Conservation (phyloP, 2,329 filamentous ascomycete genomes). For the Phyllosticta citriasiana region DNA sequence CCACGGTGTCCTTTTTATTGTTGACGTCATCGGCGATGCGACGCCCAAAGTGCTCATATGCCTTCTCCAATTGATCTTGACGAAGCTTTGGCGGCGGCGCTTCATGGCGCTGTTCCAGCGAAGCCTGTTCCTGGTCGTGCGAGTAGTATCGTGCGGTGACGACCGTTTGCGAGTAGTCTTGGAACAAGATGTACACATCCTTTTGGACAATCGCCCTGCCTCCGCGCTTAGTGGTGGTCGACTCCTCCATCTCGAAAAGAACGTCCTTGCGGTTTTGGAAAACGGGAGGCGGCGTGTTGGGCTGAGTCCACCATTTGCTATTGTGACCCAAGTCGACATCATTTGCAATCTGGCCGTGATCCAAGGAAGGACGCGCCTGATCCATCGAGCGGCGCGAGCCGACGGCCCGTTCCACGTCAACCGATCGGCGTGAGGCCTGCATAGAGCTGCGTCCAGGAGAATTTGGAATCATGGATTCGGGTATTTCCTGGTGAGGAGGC, state of each 20-base stretch:
- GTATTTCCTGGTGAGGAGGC: constrained; percentile 26
- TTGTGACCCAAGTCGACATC: constrained; percentile 70
- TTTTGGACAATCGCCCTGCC: constrained; percentile 65
- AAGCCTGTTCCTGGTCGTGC: constrained; percentile 60
- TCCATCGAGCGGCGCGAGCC: constrained; percentile 60
- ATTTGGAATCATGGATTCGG: constrained; percentile 23
- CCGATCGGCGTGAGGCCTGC: constrained; percentile 44
- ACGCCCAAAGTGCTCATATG: constrained; percentile 72
- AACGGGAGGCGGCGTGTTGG: constrained; percentile 67
- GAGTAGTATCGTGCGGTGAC: constrained; percentile 72
- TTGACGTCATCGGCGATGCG: constrained; percentile 61
- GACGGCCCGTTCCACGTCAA: constrained; percentile 51
- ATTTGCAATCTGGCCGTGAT: constrained; percentile 75
- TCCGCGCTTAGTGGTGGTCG: constrained; percentile 56
- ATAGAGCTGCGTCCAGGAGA: constrained; percentile 21
- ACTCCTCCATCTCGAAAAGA: constrained; percentile 72
- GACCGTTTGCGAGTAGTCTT: constrained; percentile 92
- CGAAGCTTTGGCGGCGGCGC: constrained; percentile 69
- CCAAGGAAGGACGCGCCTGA: constrained; percentile 59
- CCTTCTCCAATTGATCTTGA: constrained; percentile 86
- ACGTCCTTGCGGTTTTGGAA: constrained; percentile 78
- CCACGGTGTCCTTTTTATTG: constrained; percentile 64
- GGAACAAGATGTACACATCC: constrained; percentile 78
- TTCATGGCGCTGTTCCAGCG: constrained; percentile 79
- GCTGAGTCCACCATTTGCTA: constrained; percentile 80